phyloP scores from a whole-genome alignment of 257 asterid genomes.

The Solanum bulbocastanum region DNA sequence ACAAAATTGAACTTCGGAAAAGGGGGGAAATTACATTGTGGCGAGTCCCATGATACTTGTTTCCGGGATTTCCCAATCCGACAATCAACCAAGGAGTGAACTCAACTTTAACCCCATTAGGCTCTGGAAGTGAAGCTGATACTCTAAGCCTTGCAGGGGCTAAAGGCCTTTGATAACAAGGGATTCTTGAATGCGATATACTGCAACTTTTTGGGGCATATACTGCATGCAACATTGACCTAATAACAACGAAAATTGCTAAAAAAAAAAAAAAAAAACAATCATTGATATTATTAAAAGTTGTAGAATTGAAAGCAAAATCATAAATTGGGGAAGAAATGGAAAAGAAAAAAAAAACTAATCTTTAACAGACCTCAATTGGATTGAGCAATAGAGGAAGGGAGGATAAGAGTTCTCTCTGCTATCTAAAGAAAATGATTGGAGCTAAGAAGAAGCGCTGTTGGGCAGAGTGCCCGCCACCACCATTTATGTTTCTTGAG shows the following conservation, averaged over 20 bases:
- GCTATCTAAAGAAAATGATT: neutral
- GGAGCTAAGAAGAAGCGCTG: neutral
- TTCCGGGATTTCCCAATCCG: conserved; percentile 98
- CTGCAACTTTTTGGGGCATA: conserved; percentile 30
- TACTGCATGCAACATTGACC: conserved; percentile 55
- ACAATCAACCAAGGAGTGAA: conserved; percentile 96
- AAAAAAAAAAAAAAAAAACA: too few species aligned
- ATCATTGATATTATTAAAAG: neutral
- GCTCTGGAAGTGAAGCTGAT: conserved; percentile 42
- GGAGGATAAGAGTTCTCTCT: too few species aligned
- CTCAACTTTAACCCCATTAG: conserved; percentile 54
- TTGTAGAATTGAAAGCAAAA: neutral
- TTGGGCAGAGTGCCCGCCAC: neutral
- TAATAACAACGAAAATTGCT: neutral
- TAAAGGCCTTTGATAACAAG: conserved; percentile 26
- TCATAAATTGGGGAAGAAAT: neutral
- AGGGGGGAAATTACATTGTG: conserved; percentile 55
- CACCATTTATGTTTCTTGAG: neutral
- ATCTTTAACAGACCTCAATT: neutral
- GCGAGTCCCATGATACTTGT: conserved; percentile 91
- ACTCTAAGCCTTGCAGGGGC: conserved; percentile 35
- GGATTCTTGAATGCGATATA: conserved; percentile 31
- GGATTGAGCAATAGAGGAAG: neutral
- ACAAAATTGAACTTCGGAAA: neutral
- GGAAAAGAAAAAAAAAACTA: too few species aligned